A percentile compares a stretch with the other conserved stretches of the same genome.
Evolutionary conservation across 169 alveolate species (phyloP).

Genomic region (Babesia bovis): DNA sequence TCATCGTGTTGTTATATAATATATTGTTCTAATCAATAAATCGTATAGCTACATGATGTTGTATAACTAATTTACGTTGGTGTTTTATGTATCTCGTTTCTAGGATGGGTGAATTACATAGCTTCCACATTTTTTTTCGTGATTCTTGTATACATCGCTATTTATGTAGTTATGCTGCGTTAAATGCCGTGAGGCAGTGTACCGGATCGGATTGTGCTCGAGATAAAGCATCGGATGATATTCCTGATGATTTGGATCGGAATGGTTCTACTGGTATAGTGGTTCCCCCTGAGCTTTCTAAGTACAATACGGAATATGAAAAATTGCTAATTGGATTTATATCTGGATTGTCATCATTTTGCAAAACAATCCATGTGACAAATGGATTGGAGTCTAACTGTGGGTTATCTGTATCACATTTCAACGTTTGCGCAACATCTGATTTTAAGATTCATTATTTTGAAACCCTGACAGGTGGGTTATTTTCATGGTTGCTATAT

Average conservation of each 20-base stretch:
- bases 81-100: no score
- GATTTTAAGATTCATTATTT: constrained; percentile 57
- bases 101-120: constrained; percentile 44
- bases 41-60: no score
- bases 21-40: no score
- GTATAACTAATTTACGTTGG: no score
- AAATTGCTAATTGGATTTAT: constrained; percentile 56
- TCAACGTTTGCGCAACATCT: constrained; percentile 58
- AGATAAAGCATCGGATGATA: background rate
- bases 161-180: constrained; percentile 35
- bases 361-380: constrained; percentile 56
- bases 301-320: constrained; percentile 51
- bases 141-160: constrained; percentile 33
- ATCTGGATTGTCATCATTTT: constrained; percentile 52
- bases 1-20: no score
- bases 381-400: constrained; percentile 43
- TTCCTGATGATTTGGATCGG: background rate
- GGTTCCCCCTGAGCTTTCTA: constrained; percentile 11
- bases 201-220: background rate
- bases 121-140: constrained; percentile 52
- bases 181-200: constrained; percentile 47
- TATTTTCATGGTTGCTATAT: background rate
- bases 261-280: background rate
- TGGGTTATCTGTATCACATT: constrained; percentile 54
- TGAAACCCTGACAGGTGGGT: constrained; percentile 57